A percentile compares a stretch with the other conserved stretches of the same genome.
phyloP scores from a whole-genome alignment of 129 eudicot genomes.

The Arctium minus region DNA sequence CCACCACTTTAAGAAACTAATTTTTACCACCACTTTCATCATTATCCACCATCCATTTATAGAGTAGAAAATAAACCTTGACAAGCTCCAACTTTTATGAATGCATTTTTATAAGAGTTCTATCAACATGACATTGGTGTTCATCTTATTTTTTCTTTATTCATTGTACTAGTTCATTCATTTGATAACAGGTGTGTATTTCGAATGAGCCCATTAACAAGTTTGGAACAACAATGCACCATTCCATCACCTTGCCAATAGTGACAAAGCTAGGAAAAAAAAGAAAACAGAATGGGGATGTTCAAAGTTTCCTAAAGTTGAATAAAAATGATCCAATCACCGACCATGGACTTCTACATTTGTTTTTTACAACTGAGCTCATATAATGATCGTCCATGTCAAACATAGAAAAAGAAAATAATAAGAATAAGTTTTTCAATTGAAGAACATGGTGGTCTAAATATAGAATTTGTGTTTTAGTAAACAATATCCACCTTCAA shows the following conservation, averaged over 20 bases:
- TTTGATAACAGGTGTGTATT: background rate
- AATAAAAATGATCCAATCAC: background rate
- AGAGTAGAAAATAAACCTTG: background rate
- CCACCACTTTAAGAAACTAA: background rate
- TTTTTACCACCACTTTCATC: background rate
- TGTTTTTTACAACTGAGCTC: background rate
- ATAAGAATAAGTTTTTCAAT: background rate
- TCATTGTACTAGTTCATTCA: background rate
- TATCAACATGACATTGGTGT: background rate
- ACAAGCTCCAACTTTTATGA: background rate
- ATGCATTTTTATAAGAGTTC: background rate
- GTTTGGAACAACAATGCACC: no score
- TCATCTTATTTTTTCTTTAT: background rate
- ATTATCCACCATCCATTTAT: background rate
- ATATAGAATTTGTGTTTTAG: background rate
- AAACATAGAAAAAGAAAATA: no score
- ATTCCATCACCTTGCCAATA: no score
- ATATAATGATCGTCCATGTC: no score
- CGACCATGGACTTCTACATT: background rate
- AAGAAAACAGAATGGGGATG: background rate
- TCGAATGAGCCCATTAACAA: no score
- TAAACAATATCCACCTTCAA: background rate
- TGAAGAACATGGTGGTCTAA: background rate
- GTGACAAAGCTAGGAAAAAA: background rate
- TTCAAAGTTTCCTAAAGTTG: background rate